These are phyloP conservation scores for Vitis vinifera DNA, from an alignment of 164 flowering plant species.

Conservation along the genomic window ASM3070453v1 NC_081812.1:21665501-21666000, in stretches of 20 bases:
- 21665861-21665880: conserved; percentile 14
- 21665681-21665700: conserved; percentile 59
- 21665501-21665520: conserved; percentile 40
- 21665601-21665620: conserved; percentile 60
- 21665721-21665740: conserved; percentile 45
- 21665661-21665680: conserved; percentile 63
- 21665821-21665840: conserved; percentile 24
- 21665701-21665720: conserved; percentile 63
- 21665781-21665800: conserved; percentile 35
- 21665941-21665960: conserved; percentile 27
- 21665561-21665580: conserved; percentile 78
- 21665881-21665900: conserved; percentile 14
- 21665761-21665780: conserved; percentile 51
- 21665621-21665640: conserved; percentile 60
- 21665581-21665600: conserved; percentile 70
- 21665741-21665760: conserved; percentile 50
- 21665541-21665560: conserved; percentile 58
- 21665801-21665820: conserved; percentile 28
- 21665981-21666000: conserved; percentile 73
- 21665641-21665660: conserved; percentile 56
- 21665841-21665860: conserved; percentile 13
- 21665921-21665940: conserved; percentile 29
- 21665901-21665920: conserved; percentile 20
- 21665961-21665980: conserved; percentile 92
- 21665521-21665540: conserved; percentile 58